Conservation (phyloP, 352 stramenopile genomes). For the Phytophthora pistaciae region DNA sequence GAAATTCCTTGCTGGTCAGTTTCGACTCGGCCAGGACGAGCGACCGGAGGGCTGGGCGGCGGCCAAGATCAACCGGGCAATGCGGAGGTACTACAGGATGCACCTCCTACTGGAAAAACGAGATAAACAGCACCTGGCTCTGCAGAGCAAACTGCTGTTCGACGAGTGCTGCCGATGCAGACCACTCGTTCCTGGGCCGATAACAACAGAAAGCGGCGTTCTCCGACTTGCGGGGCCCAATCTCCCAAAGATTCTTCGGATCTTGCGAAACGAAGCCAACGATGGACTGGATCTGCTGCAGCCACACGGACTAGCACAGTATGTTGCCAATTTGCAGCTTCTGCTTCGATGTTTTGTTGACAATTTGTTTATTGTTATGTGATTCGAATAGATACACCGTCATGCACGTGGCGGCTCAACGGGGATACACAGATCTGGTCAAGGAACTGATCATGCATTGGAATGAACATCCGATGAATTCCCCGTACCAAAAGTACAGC, state of each 20-base stretch:
- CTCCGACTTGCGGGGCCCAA: slow-evolving; percentile 75
- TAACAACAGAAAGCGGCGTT: slow-evolving; percentile 63
- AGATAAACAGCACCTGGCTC: slow-evolving; percentile 53
- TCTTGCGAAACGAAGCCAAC: slow-evolving; percentile 68
- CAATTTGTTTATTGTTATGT: slow-evolving; percentile 1
- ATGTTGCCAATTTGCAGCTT: slow-evolving; percentile 9
- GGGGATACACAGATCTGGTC: slow-evolving; percentile 77
- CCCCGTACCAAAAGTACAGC: slow-evolving; percentile 71
- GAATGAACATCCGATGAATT: slow-evolving; percentile 68
- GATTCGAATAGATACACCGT: slow-evolving; percentile 48
- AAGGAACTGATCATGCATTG: slow-evolving; percentile 68
- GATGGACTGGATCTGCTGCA: slow-evolving; percentile 67
- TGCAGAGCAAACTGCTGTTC: slow-evolving; percentile 78
- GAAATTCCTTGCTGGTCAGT: slow-evolving; percentile 53
- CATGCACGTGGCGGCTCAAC: slow-evolving; percentile 68
- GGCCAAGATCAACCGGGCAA: slow-evolving; percentile 59
- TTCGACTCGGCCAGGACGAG: slow-evolving; percentile 33
- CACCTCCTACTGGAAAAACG: slow-evolving; percentile 50
- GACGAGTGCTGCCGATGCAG: slow-evolving; percentile 80
- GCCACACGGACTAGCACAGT: slow-evolving; percentile 71
- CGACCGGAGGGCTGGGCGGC: slow-evolving; percentile 70
- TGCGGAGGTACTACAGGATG: slow-evolving; percentile 64
- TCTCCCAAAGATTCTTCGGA: slow-evolving; percentile 65
- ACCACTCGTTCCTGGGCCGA: slow-evolving; percentile 60
- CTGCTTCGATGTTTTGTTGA: slow-evolving; percentile 1